These are phyloP conservation scores for Flaveria bidentis DNA, from an alignment of 129 eudicot species.

Conservation along the genomic window DNA sequence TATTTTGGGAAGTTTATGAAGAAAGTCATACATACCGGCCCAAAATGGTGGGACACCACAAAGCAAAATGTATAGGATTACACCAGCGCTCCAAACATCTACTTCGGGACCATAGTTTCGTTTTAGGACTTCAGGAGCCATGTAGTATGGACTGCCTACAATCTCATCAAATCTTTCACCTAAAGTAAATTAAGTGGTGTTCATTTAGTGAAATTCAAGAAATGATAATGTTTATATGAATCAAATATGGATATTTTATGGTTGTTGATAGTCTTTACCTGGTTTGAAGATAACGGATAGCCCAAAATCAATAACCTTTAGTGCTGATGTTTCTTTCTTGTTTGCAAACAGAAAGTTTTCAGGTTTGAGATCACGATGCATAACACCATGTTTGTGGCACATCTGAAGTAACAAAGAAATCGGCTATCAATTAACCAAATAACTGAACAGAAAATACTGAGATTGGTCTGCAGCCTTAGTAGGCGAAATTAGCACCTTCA, in stretches of 20 bases:
- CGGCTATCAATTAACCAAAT: no score
- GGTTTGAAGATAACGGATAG: conserved; percentile 84
- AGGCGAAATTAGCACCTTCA: not conserved
- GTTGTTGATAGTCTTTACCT: conserved; percentile 42
- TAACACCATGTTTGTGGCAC: conserved; percentile 90
- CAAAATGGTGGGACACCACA: conserved; percentile 95
- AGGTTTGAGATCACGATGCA: conserved; percentile 90
- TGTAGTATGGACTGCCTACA: conserved; percentile 89
- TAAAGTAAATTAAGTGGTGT: conserved; percentile 27
- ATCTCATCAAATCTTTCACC: conserved; percentile 81
- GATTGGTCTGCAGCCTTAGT: not conserved
- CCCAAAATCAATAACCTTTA: conserved; percentile 86
- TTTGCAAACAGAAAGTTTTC: conserved; percentile 77
- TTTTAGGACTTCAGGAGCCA: conserved; percentile 85
- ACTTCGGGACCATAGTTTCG: conserved; percentile 84
- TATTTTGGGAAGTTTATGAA: not conserved
- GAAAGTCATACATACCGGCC: conserved; percentile 57
- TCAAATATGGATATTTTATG: not conserved
- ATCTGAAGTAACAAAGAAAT: conserved; percentile 39
- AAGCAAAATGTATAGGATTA: conserved; percentile 76
- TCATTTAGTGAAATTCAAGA: conserved; percentile 2
- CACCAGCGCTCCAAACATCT: conserved; percentile 96
- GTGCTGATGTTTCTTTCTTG: conserved; percentile 70
- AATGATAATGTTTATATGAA: not conserved
- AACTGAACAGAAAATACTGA: no score